These are phyloP conservation scores for Blastobotrys serpentis DNA, from an alignment of 1,139 yeast species.

Conservation along the genomic window DNA sequence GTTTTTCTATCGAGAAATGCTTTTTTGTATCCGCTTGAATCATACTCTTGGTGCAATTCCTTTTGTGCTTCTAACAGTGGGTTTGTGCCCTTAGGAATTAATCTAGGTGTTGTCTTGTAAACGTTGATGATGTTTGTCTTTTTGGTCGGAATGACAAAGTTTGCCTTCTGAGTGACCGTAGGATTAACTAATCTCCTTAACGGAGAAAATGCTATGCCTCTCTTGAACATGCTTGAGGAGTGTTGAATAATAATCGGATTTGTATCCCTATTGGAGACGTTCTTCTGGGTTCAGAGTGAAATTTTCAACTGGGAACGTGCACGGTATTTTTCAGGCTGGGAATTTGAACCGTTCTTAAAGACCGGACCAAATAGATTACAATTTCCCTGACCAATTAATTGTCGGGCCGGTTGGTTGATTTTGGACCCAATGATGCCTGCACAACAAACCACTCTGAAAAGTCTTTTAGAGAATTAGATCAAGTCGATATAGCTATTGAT, in stretches of 20 bases:
- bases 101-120: conserved; percentile 35
- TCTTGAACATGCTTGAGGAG: conserved; percentile 4
- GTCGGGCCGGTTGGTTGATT: neutral
- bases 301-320: conserved; percentile 1
- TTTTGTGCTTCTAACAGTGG: conserved; percentile 51
- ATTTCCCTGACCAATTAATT: neutral
- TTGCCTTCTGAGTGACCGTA: neutral
- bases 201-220: neutral
- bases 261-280: neutral
- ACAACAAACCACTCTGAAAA: too few species aligned
- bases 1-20: conserved; percentile 52
- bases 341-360: too few species aligned
- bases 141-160: conserved; percentile 19
- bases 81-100: conserved; percentile 46
- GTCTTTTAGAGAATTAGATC: too few species aligned
- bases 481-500: too few species aligned
- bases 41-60: conserved; percentile 56
- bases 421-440: too few species aligned
- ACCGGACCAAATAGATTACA: neutral
- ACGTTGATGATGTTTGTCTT: conserved; percentile 36
- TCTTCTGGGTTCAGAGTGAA: conserved; percentile 2
- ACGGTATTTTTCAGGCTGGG: conserved; percentile 1
- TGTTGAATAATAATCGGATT: neutral
- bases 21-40: conserved; percentile 71
- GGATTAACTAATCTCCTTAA: neutral